Conservation (phyloP, 495 filamentous ascomycete genomes). For the Podospora appendiculata region DNA sequence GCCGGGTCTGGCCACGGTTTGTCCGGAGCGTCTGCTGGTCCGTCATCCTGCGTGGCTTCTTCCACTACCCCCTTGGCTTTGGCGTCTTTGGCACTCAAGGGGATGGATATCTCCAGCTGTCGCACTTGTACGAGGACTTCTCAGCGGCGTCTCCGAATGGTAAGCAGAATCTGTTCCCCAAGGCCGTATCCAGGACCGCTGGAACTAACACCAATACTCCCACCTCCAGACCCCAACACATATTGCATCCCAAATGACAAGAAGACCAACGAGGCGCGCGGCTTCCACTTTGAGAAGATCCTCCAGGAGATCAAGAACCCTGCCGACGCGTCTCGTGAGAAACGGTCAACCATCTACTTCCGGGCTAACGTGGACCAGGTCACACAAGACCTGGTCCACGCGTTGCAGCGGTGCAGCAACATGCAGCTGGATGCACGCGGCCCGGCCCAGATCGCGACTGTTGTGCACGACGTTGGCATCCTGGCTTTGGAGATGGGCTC, state of each 20-base stretch:
- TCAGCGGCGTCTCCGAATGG: background rate
- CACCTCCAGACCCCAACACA: background rate
- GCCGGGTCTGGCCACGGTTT: background rate
- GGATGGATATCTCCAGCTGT: background rate
- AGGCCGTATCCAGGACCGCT: background rate
- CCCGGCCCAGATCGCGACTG: background rate
- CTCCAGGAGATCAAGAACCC: background rate
- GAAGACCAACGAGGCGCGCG: background rate
- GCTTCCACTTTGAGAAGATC: background rate
- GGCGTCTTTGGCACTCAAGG: slow-evolving; percentile 1
- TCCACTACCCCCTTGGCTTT: slow-evolving; percentile 2
- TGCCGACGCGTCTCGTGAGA: background rate
- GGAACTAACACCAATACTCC: background rate
- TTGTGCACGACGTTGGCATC: background rate
- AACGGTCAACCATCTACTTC: background rate
- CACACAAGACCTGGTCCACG: background rate
- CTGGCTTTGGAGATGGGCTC: slow-evolving; percentile 9
- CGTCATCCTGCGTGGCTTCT: background rate
- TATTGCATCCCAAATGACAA: background rate
- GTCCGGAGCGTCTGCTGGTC: background rate
- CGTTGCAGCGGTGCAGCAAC: background rate
- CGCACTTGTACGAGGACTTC: background rate
- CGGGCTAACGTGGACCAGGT: background rate
- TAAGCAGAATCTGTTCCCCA: background rate
- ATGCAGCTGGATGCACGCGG: background rate